Evolutionary conservation across 2,329 filamentous ascomycete genomes (phyloP).

Genomic region (Microdochium bolleyi): DNA sequence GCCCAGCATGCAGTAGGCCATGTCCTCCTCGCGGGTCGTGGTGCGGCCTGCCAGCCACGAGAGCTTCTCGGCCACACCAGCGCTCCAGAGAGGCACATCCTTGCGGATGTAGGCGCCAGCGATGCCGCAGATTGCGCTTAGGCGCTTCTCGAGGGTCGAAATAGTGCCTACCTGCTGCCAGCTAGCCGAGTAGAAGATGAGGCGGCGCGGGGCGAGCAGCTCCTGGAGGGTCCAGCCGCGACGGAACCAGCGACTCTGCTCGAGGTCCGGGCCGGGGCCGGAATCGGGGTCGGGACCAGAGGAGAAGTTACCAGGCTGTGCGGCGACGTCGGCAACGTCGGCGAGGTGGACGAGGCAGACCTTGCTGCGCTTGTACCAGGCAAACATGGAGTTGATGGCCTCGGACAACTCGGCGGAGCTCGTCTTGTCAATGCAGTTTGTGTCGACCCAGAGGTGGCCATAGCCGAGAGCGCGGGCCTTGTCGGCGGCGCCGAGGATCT

Average conservation of each 20-base stretch:
- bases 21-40: slow-evolving; percentile 2
- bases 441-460: background rate
- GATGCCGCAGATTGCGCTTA: slow-evolving; percentile 14
- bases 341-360: background rate
- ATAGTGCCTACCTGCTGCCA: background rate
- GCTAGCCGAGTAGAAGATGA: background rate
- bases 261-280: slow-evolving; percentile 2
- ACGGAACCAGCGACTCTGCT: background rate
- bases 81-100: slow-evolving; percentile 3
- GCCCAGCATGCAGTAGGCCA: slow-evolving; percentile 4
- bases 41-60: slow-evolving; percentile 1
- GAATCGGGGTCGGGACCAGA: background rate
- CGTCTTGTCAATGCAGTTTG: no score
- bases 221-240: slow-evolving; percentile 1
- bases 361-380: background rate
- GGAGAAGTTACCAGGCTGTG: background rate
- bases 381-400: no score
- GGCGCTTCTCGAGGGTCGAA: slow-evolving; percentile 4
- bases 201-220: background rate
- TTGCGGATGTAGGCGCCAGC: slow-evolving; percentile 7
- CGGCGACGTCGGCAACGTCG: background rate
- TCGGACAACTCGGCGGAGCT: background rate
- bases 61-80: slow-evolving; percentile 1
- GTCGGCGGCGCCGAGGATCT: background rate
- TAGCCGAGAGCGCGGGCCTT: background rate